A percentile compares a stretch with the other conserved stretches of the same genome.
Conservation (phyloP, 345 rosid genomes). For the Pugionium cornutum region DNA sequence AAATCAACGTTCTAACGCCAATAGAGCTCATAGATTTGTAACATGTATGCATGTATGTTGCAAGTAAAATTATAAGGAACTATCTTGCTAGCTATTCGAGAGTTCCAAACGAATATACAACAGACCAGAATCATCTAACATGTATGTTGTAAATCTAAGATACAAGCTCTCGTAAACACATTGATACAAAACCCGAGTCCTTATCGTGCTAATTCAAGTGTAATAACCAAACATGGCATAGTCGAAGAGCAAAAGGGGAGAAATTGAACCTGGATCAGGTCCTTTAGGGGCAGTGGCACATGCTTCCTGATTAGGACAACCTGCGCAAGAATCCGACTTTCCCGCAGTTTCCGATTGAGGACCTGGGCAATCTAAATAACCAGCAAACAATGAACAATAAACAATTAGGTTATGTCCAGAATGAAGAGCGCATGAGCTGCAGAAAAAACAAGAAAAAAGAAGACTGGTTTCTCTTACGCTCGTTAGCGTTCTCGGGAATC, state of each 20-base stretch:
- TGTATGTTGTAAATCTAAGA: too few species aligned
- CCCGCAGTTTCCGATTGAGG: slow-evolving; percentile 77
- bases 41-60: too few species aligned
- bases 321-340: slow-evolving; percentile 75
- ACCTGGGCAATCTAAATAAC: slow-evolving; percentile 77
- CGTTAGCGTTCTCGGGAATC: slow-evolving; percentile 41
- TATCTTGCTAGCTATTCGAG: too few species aligned
- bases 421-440: not conserved
- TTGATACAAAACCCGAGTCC: too few species aligned
- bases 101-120: too few species aligned
- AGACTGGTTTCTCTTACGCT: slow-evolving; percentile 21
- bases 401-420: slow-evolving; percentile 15
- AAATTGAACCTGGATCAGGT: slow-evolving; percentile 82
- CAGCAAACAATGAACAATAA: not conserved
- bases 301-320: slow-evolving; percentile 89
- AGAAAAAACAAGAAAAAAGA: not conserved
- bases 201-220: not conserved
- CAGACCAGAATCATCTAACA: too few species aligned
- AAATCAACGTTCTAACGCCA: too few species aligned
- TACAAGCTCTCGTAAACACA: too few species aligned
- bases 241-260: too few species aligned
- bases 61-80: too few species aligned
- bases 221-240: not conserved
- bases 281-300: slow-evolving; percentile 96
- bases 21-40: too few species aligned